Percentiles rank a stretch among this genome's conserved stretches.
phyloP scores from a whole-genome alignment of 1,284 basidiomycete genomes.

The Tremellales sp. region DNA sequence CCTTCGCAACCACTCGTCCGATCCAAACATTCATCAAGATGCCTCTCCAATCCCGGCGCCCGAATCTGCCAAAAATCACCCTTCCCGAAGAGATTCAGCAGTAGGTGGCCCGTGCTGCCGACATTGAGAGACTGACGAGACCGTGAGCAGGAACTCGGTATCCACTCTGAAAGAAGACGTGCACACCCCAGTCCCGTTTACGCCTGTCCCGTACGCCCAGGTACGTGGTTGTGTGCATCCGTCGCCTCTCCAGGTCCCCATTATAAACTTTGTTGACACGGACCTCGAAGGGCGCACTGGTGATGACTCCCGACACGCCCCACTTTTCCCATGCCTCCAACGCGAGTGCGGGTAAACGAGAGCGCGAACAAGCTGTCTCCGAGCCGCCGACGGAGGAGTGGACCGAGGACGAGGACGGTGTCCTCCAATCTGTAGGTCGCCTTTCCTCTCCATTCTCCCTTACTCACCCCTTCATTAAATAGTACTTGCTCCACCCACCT shows the following conservation, averaged over 20 bases:
- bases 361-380: not conserved
- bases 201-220: constrained; percentile 18
- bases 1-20: no score
- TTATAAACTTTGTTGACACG: constrained; percentile 1
- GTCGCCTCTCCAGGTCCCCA: not conserved
- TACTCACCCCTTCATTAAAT: not conserved
- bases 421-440: constrained; percentile 34
- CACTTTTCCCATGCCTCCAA: constrained; percentile 20
- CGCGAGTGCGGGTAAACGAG: not conserved
- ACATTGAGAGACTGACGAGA: no score
- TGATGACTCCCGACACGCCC: constrained; percentile 40
- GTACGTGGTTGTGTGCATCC: constrained; percentile 6
- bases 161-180: no score
- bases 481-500: constrained; percentile 38
- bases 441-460: not conserved
- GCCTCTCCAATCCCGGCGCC: constrained; percentile 24
- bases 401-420: constrained; percentile 38
- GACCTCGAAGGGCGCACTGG: constrained; percentile 21
- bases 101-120: no score
- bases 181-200: constrained; percentile 24
- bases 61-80: constrained; percentile 20
- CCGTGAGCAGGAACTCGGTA: no score
- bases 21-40: constrained; percentile 21
- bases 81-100: no score
- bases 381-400: constrained; percentile 15